Base-by-base conservation (phyloP, 2,329 filamentous ascomycete species). In the Cadophora malorum region DNA sequence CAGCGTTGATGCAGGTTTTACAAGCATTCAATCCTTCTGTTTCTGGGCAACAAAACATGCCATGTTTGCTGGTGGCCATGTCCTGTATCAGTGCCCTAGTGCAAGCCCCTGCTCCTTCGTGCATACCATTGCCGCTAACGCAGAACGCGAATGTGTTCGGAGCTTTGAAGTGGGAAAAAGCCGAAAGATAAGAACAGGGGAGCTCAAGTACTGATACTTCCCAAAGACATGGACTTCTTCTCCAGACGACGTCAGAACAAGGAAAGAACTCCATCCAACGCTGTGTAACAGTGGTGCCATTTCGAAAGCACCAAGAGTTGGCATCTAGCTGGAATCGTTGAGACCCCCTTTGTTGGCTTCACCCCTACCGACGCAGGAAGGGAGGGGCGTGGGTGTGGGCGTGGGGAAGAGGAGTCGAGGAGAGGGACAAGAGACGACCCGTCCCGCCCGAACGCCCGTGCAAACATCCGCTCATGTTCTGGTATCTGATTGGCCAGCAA, bases 11-110 rank as follows among this genome's bases (percentile, higher is more conserved):
- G 56, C 56, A 59, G 56, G 31, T 38, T 7, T 45, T 25, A 25
- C 56, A 35, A 45, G 56, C 35, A 59, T 45, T 21, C 21, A 41
- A 59, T 41, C 56, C 56, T 59, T 59, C n/a, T 21, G n/a, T 9
- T 21, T 16, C 35, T 25, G 33, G 56, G 35, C 19, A 25, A 7
- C n/a, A 19, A 21, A 21, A 19, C 19, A 45, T 45, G 14, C 12
- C 45, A 45, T 45, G n/a, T n/a, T n/a, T n/a, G n/a, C n/a, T n/a
- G n/a, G n/a, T 56, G 9, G 12, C 31, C 53, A 35, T 38, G 55
- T 21, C 9, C 23, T 19, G 33, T 58, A 23, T 38, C 33, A 41
- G n/a, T 58, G 35, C n/a, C 41, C 28, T 14, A 10, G n/a, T 14
- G 8, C 35, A 2, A 10, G 7, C 7, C 28, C 28, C 14, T 35